Base-by-base conservation (phyloP, 441 rosid species). In the Eruca vesicaria region DNA sequence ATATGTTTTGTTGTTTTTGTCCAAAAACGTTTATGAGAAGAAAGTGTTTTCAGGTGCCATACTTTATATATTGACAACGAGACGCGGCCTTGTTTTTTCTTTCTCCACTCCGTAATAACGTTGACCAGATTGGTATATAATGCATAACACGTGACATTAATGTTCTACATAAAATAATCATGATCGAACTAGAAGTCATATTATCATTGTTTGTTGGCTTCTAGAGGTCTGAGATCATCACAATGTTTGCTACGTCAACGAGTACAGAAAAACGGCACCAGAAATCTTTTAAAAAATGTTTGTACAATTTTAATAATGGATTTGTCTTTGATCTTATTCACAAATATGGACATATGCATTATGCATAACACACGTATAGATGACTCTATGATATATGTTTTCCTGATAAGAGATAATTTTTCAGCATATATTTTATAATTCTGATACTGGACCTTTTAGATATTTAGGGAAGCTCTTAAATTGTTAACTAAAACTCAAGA, bases 111-210 rank as follows among this genome's bases (percentile, higher is more conserved):
- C 23, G 33, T 63, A 33, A 64, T 18, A 16, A 64, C 56, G 68
- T 71, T 70, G 80, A 77, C 76, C 63, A 70, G 43, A 63, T 19
- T 55, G 6, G 15, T 53, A 9, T 31, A 63, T 20, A 70, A 69
- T 69, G 69, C 70, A 55, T 63, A 62, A 69, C 28, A 76, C 79
- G 79, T 76, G 79, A 69, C 9, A 8, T 63, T 15, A 26, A 62
- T 68, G 21, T 41, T 16, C 11, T 20, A 38, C 6, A 26, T 59
- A 15, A 29, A 59, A 29, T 3, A 56, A 4, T 43, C 31, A 32
- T 52, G 63, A 55, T 6, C 9, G 31, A 14, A 29, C 38, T 31
- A 53, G 10, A 38, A 63, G 19, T 56, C 26, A 7, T 52, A 32
- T 28, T 10, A 32, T 14, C 32, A 20, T 20, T 61, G 8, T 52